Conservation (phyloP, 352 stramenopile genomes). For the Phytophthora macrochlamydospora region DNA sequence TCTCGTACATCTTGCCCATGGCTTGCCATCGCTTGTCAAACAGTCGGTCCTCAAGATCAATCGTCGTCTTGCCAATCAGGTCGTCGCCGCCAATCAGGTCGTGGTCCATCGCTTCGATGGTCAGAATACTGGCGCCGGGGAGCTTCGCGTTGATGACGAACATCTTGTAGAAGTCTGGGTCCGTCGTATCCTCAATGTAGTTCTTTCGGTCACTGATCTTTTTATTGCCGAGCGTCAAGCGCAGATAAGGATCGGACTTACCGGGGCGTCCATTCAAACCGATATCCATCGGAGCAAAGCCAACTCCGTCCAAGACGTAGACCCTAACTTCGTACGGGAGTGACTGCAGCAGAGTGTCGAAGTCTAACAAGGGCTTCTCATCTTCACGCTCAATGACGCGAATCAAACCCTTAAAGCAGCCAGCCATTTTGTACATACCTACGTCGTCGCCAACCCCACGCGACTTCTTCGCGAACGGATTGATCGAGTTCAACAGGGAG, state of each 20-base stretch:
- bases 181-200: constrained; percentile 86
- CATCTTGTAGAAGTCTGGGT: constrained; percentile 94
- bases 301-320: constrained; percentile 86
- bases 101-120: constrained; percentile 91
- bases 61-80: constrained; percentile 91
- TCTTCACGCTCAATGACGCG: constrained; percentile 85
- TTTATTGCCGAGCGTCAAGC: constrained; percentile 84
- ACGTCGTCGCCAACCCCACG: constrained; percentile 37
- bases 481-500: constrained; percentile 64
- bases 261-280: constrained; percentile 78
- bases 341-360: constrained; percentile 68
- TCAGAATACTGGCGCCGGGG: constrained; percentile 84
- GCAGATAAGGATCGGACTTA: constrained; percentile 91
- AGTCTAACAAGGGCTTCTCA: constrained; percentile 76
- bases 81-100: constrained; percentile 91
- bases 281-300: constrained; percentile 89
- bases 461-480: constrained; percentile 76
- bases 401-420: constrained; percentile 92
- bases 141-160: constrained; percentile 86
- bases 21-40: constrained; percentile 91
- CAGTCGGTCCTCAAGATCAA: constrained; percentile 94
- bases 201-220: constrained; percentile 91
- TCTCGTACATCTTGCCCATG: constrained; percentile 88
- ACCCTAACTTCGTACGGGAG: constrained; percentile 87
- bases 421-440: constrained; percentile 80